Percentiles rank a stretch among this genome's conserved stretches.
These are phyloP conservation scores for Leptosphaerulina australis DNA, from an alignment of 2,329 filamentous ascomycete species.

Conservation along the genomic window DNA sequence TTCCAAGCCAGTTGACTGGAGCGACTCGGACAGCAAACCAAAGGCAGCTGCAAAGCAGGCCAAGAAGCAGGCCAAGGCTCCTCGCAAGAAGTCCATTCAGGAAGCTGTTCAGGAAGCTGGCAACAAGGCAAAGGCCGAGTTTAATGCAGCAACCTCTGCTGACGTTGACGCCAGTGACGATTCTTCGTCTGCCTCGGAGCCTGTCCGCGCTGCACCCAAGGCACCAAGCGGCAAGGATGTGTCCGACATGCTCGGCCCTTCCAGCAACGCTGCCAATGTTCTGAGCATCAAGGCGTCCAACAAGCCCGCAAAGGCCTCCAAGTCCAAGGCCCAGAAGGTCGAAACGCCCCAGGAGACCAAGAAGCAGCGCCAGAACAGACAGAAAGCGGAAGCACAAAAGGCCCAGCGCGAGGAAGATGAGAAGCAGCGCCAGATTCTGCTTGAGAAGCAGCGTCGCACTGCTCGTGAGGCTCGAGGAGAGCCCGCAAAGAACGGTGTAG, in stretches of 20 bases:
- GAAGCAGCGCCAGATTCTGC: slow-evolving; percentile 72
- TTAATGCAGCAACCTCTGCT: slow-evolving; percentile 64
- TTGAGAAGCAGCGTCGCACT: slow-evolving; percentile 82
- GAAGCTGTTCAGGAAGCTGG: slow-evolving; percentile 42
- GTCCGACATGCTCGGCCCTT: slow-evolving; percentile 88
- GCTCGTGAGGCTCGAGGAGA: slow-evolving; percentile 84
- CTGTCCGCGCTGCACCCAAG: slow-evolving; percentile 54
- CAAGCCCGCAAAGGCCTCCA: slow-evolving; percentile 63
- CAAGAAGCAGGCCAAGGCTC: slow-evolving; percentile 37
- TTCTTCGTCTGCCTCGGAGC: slow-evolving; percentile 69
- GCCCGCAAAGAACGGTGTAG: slow-evolving; percentile 77
- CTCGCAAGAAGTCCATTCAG: slow-evolving; percentile 47
- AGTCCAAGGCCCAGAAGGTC: slow-evolving; percentile 66
- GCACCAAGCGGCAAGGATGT: slow-evolving; percentile 71
- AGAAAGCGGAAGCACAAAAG: slow-evolving; percentile 85
- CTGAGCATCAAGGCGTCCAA: slow-evolving; percentile 75
- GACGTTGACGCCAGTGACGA: slow-evolving; percentile 82
- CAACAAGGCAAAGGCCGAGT: slow-evolving; percentile 41
- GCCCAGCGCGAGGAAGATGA: slow-evolving; percentile 76
- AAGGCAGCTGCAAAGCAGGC: slow-evolving; percentile 34
- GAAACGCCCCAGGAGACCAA: slow-evolving; percentile 72
- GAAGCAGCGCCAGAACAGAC: slow-evolving; percentile 92
- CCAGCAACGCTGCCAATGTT: slow-evolving; percentile 70
- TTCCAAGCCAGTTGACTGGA: slow-evolving; percentile 34
- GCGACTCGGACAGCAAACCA: slow-evolving; percentile 35